Evolutionary conservation across 495 filamentous ascomycete species (phyloP).

Genomic region (Aspergillus mulundensis): DNA sequence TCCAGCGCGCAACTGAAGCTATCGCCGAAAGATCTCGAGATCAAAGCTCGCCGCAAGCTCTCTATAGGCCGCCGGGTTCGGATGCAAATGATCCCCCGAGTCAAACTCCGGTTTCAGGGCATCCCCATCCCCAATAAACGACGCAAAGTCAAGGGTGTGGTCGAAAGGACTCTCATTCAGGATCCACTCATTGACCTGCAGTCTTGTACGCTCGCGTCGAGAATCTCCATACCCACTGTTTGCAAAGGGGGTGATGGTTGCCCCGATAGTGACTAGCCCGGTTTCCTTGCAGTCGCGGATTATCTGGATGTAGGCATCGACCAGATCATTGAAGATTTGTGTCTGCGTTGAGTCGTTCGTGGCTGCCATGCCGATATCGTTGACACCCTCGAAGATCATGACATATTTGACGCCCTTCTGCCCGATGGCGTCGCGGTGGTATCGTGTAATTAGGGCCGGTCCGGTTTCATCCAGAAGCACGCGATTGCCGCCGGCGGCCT

Average conservation of each 20-base stretch:
- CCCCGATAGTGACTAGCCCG: constrained; percentile 56
- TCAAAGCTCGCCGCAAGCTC: constrained; percentile 43
- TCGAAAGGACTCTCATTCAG: constrained; percentile 54
- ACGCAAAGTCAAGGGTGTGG: constrained; percentile 61
- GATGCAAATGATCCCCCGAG: constrained; percentile 69
- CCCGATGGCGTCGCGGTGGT: constrained; percentile 61
- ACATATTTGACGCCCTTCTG: constrained; percentile 56
- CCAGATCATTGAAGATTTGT: constrained; percentile 47
- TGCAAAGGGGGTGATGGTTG: constrained; percentile 67
- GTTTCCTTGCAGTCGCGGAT: constrained; percentile 50
- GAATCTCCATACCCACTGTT: constrained; percentile 32
- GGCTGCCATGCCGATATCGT: constrained; percentile 60
- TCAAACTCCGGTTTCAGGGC: constrained; percentile 50
- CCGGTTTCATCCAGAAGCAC: constrained; percentile 61
- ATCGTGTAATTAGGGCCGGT: constrained; percentile 55
- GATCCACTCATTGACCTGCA: constrained; percentile 62
- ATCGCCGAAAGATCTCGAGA: constrained; percentile 51
- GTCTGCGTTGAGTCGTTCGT: constrained; percentile 44
- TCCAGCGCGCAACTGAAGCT: too few species aligned
- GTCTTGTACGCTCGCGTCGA: constrained; percentile 52
- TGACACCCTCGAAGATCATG: constrained; percentile 71
- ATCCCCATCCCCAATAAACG: constrained; percentile 39
- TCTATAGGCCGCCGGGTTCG: constrained; percentile 61
- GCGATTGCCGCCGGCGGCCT: constrained; percentile 71
- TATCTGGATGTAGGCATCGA: constrained; percentile 56